Percentiles rank a stretch among this genome's conserved stretches.
These are phyloP conservation scores for Eucalyptus viminalis DNA, from an alignment of 345 rosid species.

Conservation along the genomic window DNA sequence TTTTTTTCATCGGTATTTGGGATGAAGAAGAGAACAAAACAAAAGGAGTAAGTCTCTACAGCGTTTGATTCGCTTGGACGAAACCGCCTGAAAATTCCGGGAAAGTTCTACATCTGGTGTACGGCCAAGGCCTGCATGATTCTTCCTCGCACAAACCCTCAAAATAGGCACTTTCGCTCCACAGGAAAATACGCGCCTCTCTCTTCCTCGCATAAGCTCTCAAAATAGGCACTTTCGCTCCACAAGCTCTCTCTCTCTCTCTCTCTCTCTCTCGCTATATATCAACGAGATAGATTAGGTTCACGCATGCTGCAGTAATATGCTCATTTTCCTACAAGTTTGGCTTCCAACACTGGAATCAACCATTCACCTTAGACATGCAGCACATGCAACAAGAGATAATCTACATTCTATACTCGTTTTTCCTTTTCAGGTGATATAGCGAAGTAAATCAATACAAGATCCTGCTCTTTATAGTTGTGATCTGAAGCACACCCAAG, in stretches of 20 bases:
- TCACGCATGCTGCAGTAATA: background rate
- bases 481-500: background rate
- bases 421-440: background rate
- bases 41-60: background rate
- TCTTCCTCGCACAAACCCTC: background rate
- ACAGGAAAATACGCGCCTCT: background rate
- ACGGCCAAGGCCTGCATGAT: background rate
- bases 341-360: background rate
- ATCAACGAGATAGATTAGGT: background rate
- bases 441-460: background rate
- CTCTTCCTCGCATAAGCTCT: background rate
- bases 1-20: background rate
- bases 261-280: background rate
- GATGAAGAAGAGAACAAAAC: background rate
- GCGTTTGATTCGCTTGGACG: background rate
- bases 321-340: background rate
- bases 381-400: background rate
- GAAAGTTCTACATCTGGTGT: slow-evolving; percentile 5
- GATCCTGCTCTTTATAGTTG: background rate
- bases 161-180: background rate
- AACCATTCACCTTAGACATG: background rate
- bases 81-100: slow-evolving; percentile 9
- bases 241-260: background rate
- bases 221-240: background rate
- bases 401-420: background rate